phyloP scores from a whole-genome alignment of 208 protist species.

The Leishmania mexicana region DNA sequence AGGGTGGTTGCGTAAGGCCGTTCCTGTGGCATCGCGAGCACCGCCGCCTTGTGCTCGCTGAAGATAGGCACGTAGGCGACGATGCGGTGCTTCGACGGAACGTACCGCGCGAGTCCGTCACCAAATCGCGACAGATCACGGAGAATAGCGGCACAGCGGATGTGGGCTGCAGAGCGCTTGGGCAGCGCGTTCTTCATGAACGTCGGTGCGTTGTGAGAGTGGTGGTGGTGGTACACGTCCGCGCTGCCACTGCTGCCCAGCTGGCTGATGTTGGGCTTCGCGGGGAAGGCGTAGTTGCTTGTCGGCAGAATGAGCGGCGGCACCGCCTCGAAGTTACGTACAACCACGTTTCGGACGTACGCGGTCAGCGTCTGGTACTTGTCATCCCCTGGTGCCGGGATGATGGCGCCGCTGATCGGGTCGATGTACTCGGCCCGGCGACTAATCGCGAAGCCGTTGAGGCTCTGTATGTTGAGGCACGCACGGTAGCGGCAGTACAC shows the following conservation, averaged over 20 bases:
- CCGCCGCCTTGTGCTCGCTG: conserved; percentile 29
- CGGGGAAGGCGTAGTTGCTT: conserved; percentile 41
- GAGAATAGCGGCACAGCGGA: conserved; percentile 40
- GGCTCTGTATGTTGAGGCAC: conserved; percentile 46
- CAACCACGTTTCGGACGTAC: conserved; percentile 53
- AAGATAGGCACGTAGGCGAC: conserved; percentile 44
- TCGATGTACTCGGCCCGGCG: conserved; percentile 78
- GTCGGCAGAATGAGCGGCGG: conserved; percentile 48
- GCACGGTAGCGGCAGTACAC: conserved; percentile 62
- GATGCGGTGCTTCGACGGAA: conserved; percentile 24
- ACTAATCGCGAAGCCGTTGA: conserved; percentile 56
- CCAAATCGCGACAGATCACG: conserved; percentile 57
- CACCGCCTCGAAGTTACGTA: conserved; percentile 62
- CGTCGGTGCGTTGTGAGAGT: conserved; percentile 34
- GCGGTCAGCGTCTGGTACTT: conserved; percentile 35
- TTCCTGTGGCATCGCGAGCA: conserved; percentile 27
- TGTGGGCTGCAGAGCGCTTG: conserved; percentile 14
- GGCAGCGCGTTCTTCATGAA: conserved; percentile 37
- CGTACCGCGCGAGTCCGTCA: conserved; percentile 39
- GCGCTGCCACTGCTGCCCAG: conserved; percentile 27
- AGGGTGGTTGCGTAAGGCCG: conserved; percentile 23
- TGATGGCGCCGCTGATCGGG: conserved; percentile 57
- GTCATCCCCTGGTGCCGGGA: conserved; percentile 52
- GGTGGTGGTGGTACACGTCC: conserved; percentile 37
- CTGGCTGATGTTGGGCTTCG: conserved; percentile 20